Conservation (phyloP, 2,329 filamentous ascomycete species). For the Diaporthe sp. region DNA sequence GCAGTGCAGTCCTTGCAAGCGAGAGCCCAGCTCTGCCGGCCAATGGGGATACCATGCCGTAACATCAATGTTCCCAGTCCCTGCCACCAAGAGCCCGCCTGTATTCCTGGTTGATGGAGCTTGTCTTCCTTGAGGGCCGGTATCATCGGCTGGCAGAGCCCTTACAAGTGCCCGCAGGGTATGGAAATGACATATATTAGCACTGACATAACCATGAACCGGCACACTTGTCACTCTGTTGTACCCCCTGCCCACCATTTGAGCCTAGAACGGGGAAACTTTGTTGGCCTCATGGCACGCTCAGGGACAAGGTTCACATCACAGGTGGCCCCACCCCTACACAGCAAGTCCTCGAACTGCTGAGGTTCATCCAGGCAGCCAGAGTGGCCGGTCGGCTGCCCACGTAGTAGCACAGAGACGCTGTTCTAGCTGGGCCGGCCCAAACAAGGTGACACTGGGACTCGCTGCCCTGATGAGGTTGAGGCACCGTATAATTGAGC, state of each 20-base stretch:
- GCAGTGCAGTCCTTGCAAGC: neutral
- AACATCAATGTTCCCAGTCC: neutral
- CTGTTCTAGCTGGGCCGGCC: neutral
- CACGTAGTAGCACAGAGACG: neutral
- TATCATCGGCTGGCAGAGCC: neutral
- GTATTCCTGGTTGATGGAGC: neutral
- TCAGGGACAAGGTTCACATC: slow-evolving; percentile 22
- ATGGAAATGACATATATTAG: slow-evolving; percentile 27
- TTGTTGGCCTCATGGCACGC: slow-evolving; percentile 10
- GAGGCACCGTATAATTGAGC: neutral
- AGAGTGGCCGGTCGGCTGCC: neutral
- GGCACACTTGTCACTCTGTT: slow-evolving; percentile 6
- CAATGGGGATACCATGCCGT: neutral
- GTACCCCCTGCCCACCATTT: neutral
- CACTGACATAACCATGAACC: slow-evolving; percentile 17
- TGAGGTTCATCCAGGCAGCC: slow-evolving; percentile 2
- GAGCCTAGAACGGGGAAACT: slow-evolving; percentile 21
- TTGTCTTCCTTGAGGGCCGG: neutral
- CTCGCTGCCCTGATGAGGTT: neutral
- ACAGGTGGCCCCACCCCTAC: neutral
- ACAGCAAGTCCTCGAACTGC: neutral
- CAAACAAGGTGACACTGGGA: neutral
- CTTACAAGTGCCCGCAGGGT: neutral
- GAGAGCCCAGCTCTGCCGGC: neutral
- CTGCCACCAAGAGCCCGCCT: neutral